Evolutionary conservation across 2,329 filamentous ascomycete species (phyloP).

Genomic region (Xylariales sp.): DNA sequence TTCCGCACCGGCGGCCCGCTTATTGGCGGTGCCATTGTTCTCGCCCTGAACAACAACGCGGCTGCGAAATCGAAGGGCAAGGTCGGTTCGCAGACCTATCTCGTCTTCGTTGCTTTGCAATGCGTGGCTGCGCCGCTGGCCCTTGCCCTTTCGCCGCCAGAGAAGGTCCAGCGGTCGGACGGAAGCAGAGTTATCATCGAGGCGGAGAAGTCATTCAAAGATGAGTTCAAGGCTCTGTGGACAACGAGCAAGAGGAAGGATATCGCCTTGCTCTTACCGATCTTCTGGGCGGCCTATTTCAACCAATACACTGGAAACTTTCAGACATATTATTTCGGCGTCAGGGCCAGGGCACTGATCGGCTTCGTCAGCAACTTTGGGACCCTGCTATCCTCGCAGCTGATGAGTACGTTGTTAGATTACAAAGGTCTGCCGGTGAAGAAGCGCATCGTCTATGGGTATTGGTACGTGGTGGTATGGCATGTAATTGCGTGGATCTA

Average conservation of each 20-base stretch:
- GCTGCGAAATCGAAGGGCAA: slow-evolving; percentile 43
- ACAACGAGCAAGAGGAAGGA: slow-evolving; percentile 63
- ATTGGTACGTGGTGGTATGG: slow-evolving; percentile 38
- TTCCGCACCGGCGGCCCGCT: slow-evolving; percentile 51
- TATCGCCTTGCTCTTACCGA: slow-evolving; percentile 64
- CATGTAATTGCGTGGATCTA: slow-evolving; percentile 48
- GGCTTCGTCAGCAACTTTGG: slow-evolving; percentile 67
- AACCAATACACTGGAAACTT: slow-evolving; percentile 45
- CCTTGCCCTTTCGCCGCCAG: slow-evolving; percentile 56
- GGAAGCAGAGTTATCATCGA: slow-evolving; percentile 56
- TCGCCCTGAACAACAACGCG: slow-evolving; percentile 58
- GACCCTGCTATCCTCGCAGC: slow-evolving; percentile 59
- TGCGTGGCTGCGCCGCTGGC: slow-evolving; percentile 59
- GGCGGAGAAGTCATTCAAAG: slow-evolving; percentile 56
- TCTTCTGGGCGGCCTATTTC: slow-evolving; percentile 63
- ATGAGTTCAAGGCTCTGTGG: slow-evolving; percentile 57
- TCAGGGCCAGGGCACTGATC: slow-evolving; percentile 63
- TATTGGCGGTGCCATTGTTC: slow-evolving; percentile 66
- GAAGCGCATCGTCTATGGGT: slow-evolving; percentile 40
- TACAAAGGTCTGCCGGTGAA: slow-evolving; percentile 16
- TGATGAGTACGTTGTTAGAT: slow-evolving; percentile 30
- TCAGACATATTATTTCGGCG: slow-evolving; percentile 62
- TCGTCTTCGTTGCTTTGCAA: slow-evolving; percentile 68
- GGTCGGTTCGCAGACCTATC: slow-evolving; percentile 64
- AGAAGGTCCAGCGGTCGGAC: slow-evolving; percentile 61